Base-by-base conservation (phyloP, 345 rosid species). In the Durio zibethinus region DNA sequence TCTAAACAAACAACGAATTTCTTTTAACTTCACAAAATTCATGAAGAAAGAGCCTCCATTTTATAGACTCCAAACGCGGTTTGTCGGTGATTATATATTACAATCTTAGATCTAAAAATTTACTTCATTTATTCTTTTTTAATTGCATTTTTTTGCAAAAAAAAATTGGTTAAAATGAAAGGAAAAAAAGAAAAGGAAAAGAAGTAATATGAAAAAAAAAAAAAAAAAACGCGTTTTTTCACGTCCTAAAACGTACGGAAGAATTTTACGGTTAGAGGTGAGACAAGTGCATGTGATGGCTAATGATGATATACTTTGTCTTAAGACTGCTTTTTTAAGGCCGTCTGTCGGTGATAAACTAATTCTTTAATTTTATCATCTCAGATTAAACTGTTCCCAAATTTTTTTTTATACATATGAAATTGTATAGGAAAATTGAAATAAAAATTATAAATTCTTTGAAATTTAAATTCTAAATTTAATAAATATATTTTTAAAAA, bases 21-120 rank as follows among this genome's bases (percentile, higher is more conserved):
- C 0, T 36, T 72, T 72, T 20, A 21, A 54, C 64, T 25, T 20
- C 48, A 72, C 63, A 9, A n/a, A 33, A 18, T 71, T 50, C 16
- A 18, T 50, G 48, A 21, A 72, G 63, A 36, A 36, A 5, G 76
- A 36, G 33, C 48, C n/a, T 53, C 48, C 61, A n/a, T 72, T 72
- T 72, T 52, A 52, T 52, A 72, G 76, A 21, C 76, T 23, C n/a
- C 47, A 53, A 54, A 54, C 76, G 64, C 64, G 42, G 63, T 72
- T 72, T 72, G 64, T 53, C 76, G 64, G 76, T 72, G 76, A 54
- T 72, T 72, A 72, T 6, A 29, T 29, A 65, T 40, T 74, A 9
- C n/a, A 68, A 45, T 74, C 23, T 33, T 14, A 65, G 38, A 42
- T 42, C 42, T n/a, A 71, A 71, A 67, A 67, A 0, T 9, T 10